Evolutionary conservation across 2,329 filamentous ascomycete genomes (phyloP).

Genomic region (Colletotrichum liaoningense): DNA sequence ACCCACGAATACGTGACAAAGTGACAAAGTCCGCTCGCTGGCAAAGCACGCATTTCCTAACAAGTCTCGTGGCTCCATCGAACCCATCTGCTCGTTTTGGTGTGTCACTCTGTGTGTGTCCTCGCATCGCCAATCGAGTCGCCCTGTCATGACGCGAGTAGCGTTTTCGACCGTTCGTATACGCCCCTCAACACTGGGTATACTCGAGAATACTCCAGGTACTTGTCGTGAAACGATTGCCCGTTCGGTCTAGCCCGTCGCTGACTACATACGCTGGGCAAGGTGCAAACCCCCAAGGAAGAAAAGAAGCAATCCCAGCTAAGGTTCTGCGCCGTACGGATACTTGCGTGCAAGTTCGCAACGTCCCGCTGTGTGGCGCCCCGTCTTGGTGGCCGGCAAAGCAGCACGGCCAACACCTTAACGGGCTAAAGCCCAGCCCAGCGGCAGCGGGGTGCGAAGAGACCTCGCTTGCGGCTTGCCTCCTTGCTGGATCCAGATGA

Average conservation of each 20-base stretch:
- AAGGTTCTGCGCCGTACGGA: background rate
- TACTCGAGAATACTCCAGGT: background rate
- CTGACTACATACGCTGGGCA: conserved; percentile 8
- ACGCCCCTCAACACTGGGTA: conserved; percentile 8
- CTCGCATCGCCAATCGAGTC: background rate
- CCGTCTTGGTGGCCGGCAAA: background rate
- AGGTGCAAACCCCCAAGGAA: background rate
- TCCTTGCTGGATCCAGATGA: conserved; percentile 31
- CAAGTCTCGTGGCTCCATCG: background rate
- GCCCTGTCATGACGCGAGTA: conserved; percentile 20
- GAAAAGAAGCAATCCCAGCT: background rate
- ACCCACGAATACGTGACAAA: background rate
- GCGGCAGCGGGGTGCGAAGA: conserved; percentile 8
- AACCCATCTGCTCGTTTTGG: background rate
- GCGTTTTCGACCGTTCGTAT: conserved; percentile 11
- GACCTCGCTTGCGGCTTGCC: conserved; percentile 28
- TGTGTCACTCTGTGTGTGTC: background rate
- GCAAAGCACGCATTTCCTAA: background rate
- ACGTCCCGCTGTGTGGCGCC: conserved; percentile 19
- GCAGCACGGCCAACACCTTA: background rate
- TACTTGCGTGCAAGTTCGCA: conserved; percentile 15
- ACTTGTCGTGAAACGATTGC: conserved; percentile 1
- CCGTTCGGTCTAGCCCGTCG: conserved; percentile 18
- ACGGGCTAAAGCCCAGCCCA: conserved; percentile 13
- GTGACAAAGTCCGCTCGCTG: background rate